A percentile compares a stretch with the other conserved stretches of the same genome.
Conservation (phyloP, 2,329 filamentous ascomycete genomes). For the Phoma sp. region DNA sequence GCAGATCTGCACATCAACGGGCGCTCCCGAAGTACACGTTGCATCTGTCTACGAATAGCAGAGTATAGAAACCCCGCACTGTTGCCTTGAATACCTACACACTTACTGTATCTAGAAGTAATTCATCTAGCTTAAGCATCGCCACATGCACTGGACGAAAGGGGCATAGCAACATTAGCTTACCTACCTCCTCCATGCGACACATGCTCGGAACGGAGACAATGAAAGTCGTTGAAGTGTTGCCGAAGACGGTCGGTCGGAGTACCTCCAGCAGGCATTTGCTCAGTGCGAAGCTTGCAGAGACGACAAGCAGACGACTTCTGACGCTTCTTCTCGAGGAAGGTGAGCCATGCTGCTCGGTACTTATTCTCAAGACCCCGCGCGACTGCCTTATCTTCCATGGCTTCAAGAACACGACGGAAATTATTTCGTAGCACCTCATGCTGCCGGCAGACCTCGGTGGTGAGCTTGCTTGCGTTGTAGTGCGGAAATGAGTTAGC, state of each 20-base stretch:
- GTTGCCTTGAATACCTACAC: too few relatives aligned
- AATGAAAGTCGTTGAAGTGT: conserved; percentile 8
- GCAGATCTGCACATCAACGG: conserved; percentile 12
- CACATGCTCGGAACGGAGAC: not conserved
- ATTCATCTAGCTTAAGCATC: too few relatives aligned
- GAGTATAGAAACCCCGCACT: too few relatives aligned
- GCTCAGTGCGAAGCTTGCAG: conserved; percentile 7
- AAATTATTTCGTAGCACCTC: not conserved
- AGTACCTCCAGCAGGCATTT: conserved; percentile 5
- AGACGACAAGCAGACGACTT: conserved; percentile 12
- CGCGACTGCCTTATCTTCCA: conserved; percentile 11
- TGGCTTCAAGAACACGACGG: not conserved
- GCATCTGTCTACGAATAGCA: not conserved
- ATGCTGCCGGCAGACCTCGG: conserved; percentile 5
- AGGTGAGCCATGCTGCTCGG: conserved; percentile 7
- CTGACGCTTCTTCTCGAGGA: conserved; percentile 9
- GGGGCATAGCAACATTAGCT: too few relatives aligned
- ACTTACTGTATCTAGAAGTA: too few relatives aligned
- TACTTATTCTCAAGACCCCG: conserved; percentile 13
- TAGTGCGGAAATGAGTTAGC: conserved; percentile 2
- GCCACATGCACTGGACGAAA: too few relatives aligned
- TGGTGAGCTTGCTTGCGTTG: conserved; percentile 1
- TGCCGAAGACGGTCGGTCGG: conserved; percentile 9
- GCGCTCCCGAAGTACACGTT: conserved; percentile 16
- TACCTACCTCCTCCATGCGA: not conserved